Base-by-base conservation (phyloP, 2,329 filamentous ascomycete species). In the Tympanopsis confertula region DNA sequence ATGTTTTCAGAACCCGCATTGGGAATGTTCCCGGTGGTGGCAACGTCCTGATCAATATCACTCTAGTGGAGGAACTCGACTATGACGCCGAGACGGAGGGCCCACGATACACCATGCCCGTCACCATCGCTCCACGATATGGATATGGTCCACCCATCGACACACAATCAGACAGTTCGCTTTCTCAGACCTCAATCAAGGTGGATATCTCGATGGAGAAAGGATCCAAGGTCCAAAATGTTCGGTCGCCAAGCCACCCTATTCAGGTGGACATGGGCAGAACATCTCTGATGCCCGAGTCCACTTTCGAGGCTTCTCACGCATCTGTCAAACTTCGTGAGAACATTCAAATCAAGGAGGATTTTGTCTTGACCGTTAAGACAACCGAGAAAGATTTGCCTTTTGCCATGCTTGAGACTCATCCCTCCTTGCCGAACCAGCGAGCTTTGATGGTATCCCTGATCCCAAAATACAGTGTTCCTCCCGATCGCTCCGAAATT, bases 51-150 rank as follows among this genome's bases (percentile, higher is more conserved):
- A 62, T 78, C 5, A 57, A 69, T 13, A 67, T 78, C 38, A 67
- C 58, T 3, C 77, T 76, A 42, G 58, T 76, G 26, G 69, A 68
- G 3, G 73, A 79, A 45, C 55, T 79, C 40, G 75, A 75, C 51
- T 68, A 77, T 43, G 71, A 77, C 47, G 62, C 68, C 35, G 67
- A 71, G 39, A 59, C 65, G 3, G 69, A 78, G 47, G 71, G 71
- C 3, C 59, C 74, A 20, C 62, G 71, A 1, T 75, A 73, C 47
- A 76, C 65, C 5, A 63, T 79, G 4, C 74, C 74, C 0, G 74
- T 63, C 4, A 56, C 55, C 19, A 73, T 79, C 39, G 69, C 68
- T 2, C 73, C 74, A 5, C 62, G 72, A 20, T 79, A 78, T 52
- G 69, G 70, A 5, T 39, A 39, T 1, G 58, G 57, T 35, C 60